These are phyloP conservation scores for Ramaria sp. DNA, from an alignment of 768 basidiomycete genomes.

Conservation along the genomic window DNA sequence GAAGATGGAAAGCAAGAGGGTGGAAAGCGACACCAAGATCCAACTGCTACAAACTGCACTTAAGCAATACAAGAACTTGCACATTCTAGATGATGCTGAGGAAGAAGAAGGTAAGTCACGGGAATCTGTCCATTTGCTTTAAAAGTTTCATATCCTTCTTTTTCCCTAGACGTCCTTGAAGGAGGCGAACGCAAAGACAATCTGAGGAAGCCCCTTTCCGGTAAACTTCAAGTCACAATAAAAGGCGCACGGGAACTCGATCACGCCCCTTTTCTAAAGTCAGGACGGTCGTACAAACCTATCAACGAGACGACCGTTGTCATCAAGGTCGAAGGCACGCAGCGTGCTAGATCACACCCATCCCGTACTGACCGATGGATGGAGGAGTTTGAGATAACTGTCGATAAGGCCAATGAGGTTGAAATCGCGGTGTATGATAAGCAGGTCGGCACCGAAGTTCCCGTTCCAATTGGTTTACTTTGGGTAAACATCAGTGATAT, in stretches of 20 bases:
- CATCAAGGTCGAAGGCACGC: conserved; percentile 93
- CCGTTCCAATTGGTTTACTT: conserved; percentile 84
- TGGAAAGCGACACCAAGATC: conserved; percentile 96
- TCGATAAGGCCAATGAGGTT: conserved; percentile 98
- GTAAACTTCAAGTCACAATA: conserved; percentile 80
- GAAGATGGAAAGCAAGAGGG: conserved; percentile 82
- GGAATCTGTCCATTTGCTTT: neutral
- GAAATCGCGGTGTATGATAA: conserved; percentile 95
- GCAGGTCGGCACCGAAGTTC: conserved; percentile 66
- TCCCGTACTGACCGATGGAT: conserved; percentile 95
- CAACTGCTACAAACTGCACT: conserved; percentile 85
- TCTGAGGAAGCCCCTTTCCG: conserved; percentile 87
- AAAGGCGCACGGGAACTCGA: conserved; percentile 91
- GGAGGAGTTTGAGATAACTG: conserved; percentile 91
- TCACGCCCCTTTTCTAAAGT: conserved; percentile 67
- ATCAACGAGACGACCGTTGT: conserved; percentile 80
- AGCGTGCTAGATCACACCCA: conserved; percentile 84
- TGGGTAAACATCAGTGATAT: conserved; percentile 94
- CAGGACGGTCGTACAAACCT: conserved; percentile 61
- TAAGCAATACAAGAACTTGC: conserved; percentile 92
- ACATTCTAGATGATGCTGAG: conserved; percentile 77
- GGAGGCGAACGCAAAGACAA: conserved; percentile 89
- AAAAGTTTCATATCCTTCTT: neutral
- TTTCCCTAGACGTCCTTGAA: conserved; percentile 33
- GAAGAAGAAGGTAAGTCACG: conserved; percentile 50